These are phyloP conservation scores for Akanthomyces muscarius DNA, from an alignment of 2,329 filamentous ascomycete species.

Conservation along the genomic window DNA sequence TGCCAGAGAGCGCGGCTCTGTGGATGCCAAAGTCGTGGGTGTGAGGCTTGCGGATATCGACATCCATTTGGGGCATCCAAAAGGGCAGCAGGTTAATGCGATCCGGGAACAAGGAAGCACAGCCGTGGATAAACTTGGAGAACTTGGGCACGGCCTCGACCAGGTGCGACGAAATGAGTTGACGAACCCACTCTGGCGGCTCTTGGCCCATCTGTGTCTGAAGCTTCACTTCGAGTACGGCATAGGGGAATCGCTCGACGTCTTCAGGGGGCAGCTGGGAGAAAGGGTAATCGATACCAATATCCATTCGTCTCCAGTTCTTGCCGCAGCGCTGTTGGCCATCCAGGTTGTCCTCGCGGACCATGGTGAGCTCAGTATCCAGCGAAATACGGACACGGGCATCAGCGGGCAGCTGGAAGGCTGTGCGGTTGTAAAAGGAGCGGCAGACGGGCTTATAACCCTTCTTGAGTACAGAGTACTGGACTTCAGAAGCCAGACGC, in stretches of 20 bases:
- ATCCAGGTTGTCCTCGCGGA: slow-evolving; percentile 91
- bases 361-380: slow-evolving; percentile 93
- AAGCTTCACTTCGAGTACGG: slow-evolving; percentile 93
- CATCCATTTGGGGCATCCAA: slow-evolving; percentile 98
- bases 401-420: slow-evolving; percentile 95
- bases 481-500: slow-evolving; percentile 83
- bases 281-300: slow-evolving; percentile 94
- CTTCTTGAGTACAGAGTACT: slow-evolving; percentile 87
- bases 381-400: slow-evolving; percentile 94
- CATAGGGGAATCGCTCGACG: slow-evolving; percentile 89
- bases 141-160: slow-evolving; percentile 99
- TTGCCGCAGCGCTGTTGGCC: slow-evolving; percentile 70
- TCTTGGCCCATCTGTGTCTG: slow-evolving; percentile 95
- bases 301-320: slow-evolving; percentile 96
- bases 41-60: slow-evolving; percentile 91
- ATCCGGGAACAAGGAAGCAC: slow-evolving; percentile 78
- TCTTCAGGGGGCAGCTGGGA: slow-evolving; percentile 81
- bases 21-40: slow-evolving; percentile 89
- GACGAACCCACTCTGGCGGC: slow-evolving; percentile 92
- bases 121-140: slow-evolving; percentile 98
- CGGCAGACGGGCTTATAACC: slow-evolving; percentile 85
- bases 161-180: slow-evolving; percentile 86
- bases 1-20: slow-evolving; percentile 68
- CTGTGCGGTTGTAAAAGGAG: slow-evolving; percentile 97
- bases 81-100: slow-evolving; percentile 88